phyloP scores from a whole-genome alignment of 495 filamentous ascomycete genomes.

The Talaromyces wortmannii region DNA sequence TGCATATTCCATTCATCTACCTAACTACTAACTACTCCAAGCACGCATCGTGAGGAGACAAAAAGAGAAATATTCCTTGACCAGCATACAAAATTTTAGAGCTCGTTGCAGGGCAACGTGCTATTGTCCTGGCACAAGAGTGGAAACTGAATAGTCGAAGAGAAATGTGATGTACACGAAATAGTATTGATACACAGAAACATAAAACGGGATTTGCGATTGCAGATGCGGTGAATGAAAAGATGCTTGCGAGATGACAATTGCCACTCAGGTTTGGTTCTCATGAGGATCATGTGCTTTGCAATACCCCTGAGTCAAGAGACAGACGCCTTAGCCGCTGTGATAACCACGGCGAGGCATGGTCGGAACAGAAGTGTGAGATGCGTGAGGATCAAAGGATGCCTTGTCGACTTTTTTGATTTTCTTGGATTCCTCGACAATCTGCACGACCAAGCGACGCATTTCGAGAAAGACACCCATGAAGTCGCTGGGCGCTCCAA shows the following conservation, averaged over 20 bases:
- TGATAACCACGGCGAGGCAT: not conserved
- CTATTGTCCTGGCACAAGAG: too few species aligned
- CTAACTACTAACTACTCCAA: too few species aligned
- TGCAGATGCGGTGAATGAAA: not conserved
- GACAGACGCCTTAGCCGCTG: too few species aligned
- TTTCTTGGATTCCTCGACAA: not conserved
- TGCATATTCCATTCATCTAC: too few species aligned
- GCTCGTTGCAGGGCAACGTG: too few species aligned
- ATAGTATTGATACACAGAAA: too few species aligned
- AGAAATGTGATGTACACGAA: too few species aligned
- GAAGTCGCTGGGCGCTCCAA: slow-evolving; percentile 29
- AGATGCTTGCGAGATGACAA: not conserved
- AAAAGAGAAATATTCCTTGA: not conserved
- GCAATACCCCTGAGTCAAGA: too few species aligned
- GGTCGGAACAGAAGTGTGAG: not conserved
- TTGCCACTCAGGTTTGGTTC: not conserved
- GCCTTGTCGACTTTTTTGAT: not conserved
- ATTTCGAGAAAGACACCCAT: not conserved
- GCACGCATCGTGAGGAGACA: not conserved
- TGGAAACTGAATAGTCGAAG: too few species aligned
- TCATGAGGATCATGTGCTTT: not conserved
- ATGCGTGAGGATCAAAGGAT: not conserved
- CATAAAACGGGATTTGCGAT: not conserved
- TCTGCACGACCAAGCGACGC: not conserved
- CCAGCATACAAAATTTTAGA: not conserved